phyloP scores from a whole-genome alignment of 140 eudicot genomes.

The Erigeron philadelphicus region DNA sequence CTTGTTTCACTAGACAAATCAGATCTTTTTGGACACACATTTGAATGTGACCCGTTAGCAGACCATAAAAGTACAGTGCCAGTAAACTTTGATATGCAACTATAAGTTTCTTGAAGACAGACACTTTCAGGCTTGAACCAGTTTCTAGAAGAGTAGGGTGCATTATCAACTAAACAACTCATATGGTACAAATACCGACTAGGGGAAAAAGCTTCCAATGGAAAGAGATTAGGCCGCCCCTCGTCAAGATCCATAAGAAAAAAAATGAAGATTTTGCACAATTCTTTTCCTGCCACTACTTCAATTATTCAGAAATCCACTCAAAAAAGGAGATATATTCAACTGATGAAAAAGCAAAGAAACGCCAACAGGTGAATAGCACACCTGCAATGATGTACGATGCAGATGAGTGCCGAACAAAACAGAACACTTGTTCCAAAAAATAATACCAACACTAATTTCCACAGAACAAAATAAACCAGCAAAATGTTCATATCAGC shows the following conservation, averaged over 20 bases:
- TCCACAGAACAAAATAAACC: no score
- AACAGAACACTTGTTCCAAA: not conserved
- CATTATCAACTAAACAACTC: constrained; percentile 53
- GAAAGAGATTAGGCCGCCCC: constrained; percentile 38
- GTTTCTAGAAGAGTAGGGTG: constrained; percentile 36
- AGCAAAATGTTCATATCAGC: no score
- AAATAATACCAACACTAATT: not conserved
- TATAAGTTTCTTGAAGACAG: constrained; percentile 58
- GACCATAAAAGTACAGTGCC: constrained; percentile 47
- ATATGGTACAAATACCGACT: constrained; percentile 44
- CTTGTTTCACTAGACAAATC: constrained; percentile 26
- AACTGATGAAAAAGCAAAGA: not conserved
- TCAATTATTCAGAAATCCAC: not conserved
- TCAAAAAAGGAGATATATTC: constrained; percentile 13
- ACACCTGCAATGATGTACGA: constrained; percentile 23
- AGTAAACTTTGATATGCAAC: constrained; percentile 50
- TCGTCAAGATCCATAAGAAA: constrained; percentile 46
- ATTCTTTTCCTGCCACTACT: not conserved
- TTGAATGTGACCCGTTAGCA: constrained; percentile 41
- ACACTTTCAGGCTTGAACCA: constrained; percentile 43
- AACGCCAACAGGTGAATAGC: constrained; percentile 13
- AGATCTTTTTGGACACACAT: constrained; percentile 21
- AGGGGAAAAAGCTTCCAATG: constrained; percentile 50
- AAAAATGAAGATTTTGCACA: constrained; percentile 30
- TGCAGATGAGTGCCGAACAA: constrained; percentile 11